These are phyloP conservation scores for Babjeviella inositovora DNA, from an alignment of 805 yeast genomes.

Conservation along the genomic window DNA sequence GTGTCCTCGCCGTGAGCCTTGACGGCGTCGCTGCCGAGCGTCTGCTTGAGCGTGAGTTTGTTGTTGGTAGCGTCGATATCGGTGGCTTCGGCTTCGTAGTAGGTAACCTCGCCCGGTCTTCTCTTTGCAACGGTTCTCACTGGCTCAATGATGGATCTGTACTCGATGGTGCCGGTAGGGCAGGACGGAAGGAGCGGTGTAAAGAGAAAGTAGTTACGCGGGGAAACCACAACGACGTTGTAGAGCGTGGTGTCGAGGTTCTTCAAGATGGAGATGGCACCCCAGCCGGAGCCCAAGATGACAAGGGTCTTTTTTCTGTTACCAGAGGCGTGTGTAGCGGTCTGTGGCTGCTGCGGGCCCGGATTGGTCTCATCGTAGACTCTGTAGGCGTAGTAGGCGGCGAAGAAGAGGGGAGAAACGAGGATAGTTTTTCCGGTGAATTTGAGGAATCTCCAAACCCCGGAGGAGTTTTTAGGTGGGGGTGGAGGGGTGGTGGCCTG, in stretches of 20 bases:
- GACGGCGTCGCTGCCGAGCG: slow-evolving; percentile 36
- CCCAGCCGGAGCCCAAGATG: slow-evolving; percentile 89
- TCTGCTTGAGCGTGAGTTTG: slow-evolving; percentile 43
- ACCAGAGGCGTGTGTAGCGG: slow-evolving; percentile 30
- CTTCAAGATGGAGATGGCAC: slow-evolving; percentile 72
- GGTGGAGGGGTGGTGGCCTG: no score
- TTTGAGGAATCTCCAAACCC: no score
- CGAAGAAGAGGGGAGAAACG: slow-evolving; percentile 29
- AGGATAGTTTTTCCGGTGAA: slow-evolving; percentile 32
- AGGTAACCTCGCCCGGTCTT: slow-evolving; percentile 60
- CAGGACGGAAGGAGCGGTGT: slow-evolving; percentile 93
- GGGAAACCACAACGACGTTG: slow-evolving; percentile 82
- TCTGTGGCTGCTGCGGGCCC: slow-evolving; percentile 40
- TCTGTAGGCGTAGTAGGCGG: slow-evolving; percentile 45
- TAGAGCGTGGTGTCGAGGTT: slow-evolving; percentile 74
- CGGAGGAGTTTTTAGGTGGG: no score
- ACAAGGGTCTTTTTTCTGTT: slow-evolving; percentile 48
- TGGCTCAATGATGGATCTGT: slow-evolving; percentile 88
- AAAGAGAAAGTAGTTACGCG: slow-evolving; percentile 89
- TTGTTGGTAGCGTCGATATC: slow-evolving; percentile 63
- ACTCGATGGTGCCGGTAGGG: slow-evolving; percentile 85
- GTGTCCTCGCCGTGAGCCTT: slow-evolving; percentile 26
- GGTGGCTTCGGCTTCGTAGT: slow-evolving; percentile 84
- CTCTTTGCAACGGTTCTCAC: slow-evolving; percentile 76
- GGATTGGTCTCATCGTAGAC: slow-evolving; percentile 52